Conservation (phyloP, 306 rosid species). For the Cercis canadensis region DNA sequence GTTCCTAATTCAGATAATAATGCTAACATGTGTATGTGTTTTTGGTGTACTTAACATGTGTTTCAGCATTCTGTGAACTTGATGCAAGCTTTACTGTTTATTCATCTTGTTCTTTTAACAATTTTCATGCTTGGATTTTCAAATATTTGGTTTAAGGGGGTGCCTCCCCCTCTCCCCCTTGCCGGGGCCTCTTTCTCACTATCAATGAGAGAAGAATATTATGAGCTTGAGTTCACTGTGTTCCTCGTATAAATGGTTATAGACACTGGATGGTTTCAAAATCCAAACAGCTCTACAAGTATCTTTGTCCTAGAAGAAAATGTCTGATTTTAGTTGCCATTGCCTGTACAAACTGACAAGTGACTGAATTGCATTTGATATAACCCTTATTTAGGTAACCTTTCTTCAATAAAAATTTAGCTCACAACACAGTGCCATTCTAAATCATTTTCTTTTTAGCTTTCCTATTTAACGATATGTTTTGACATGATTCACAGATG, state of each 20-base stretch:
- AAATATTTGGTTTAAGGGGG: too few species aligned
- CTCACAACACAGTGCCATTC: neutral
- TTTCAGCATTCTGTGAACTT: neutral
- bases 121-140: too few species aligned
- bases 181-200: neutral
- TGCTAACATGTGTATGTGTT: neutral
- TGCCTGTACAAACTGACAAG: neutral
- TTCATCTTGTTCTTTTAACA: too few species aligned
- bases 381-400: neutral
- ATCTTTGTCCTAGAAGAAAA: too few species aligned
- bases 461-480: neutral
- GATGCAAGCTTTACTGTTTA: too few species aligned
- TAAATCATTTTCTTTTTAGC: neutral
- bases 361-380: conserved; percentile 6
- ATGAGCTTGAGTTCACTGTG: neutral
- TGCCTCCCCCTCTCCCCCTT: too few species aligned
- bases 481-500: conserved; percentile 59
- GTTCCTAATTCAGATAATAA: neutral
- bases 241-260: neutral
- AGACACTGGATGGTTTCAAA: too few species aligned
- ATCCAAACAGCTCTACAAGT: too few species aligned
- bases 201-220: neutral
- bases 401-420: neutral
- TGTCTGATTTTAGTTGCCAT: conserved; percentile 12
- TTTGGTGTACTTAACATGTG: neutral